Evolutionary conservation across 805 yeast species (phyloP).

Genomic region (Wickerhamiella kurtzmanii): DNA sequence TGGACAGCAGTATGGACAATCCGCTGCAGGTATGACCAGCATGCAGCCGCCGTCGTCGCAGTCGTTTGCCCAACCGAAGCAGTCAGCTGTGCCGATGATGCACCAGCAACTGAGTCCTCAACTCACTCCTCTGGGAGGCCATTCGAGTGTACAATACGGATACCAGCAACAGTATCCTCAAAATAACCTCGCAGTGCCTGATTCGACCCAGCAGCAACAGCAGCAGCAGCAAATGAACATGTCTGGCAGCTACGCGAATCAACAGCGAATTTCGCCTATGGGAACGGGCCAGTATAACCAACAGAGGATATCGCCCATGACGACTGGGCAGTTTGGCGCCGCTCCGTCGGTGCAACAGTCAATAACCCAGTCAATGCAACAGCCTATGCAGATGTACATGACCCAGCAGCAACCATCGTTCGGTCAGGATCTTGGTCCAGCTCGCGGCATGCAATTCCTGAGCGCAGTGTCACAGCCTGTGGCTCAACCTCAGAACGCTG

Average conservation of each 20-base stretch:
- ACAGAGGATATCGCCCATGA: not conserved
- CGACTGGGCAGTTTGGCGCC: not conserved
- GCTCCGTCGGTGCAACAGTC: not conserved
- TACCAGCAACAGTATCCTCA: not conserved
- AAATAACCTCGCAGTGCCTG: conserved; percentile 2
- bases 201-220: conserved; percentile 7
- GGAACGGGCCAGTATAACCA: not conserved
- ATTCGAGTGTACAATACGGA: not conserved
- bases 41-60: no score
- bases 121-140: not conserved
- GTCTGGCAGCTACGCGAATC: no score
- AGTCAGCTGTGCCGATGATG: no score
- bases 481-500: not conserved
- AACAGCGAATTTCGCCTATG: conserved; percentile 1
- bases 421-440: conserved; percentile 5
- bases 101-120: not conserved
- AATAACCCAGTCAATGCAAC: conserved; percentile 2
- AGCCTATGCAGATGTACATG: not conserved
- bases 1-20: conserved; percentile 1
- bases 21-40: no score
- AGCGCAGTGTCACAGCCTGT: conserved; percentile 11
- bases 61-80: no score
- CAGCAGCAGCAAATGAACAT: conserved; percentile 10
- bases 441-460: conserved; percentile 13
- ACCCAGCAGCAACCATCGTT: conserved; percentile 2